Percentiles rank a stretch among this genome's conserved stretches.
Evolutionary conservation across 768 basidiomycete genomes (phyloP).

Genomic region (Mycena filopes): DNA sequence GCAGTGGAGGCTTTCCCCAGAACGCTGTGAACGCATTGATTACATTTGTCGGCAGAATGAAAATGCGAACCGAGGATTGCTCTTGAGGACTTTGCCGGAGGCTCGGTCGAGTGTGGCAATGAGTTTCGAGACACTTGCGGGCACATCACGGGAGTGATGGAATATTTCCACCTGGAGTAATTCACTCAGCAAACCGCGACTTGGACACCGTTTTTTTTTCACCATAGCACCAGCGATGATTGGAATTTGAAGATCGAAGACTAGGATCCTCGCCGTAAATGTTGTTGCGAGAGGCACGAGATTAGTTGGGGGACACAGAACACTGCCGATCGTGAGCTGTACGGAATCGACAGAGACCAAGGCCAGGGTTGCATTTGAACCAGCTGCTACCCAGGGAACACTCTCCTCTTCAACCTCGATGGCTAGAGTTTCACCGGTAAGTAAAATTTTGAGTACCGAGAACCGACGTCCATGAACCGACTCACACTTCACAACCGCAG

Average conservation of each 20-base stretch:
- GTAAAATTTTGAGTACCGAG: background rate
- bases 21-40: slow-evolving; percentile 60
- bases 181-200: background rate
- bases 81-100: slow-evolving; percentile 77
- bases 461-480: slow-evolving; percentile 3
- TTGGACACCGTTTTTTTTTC: slow-evolving; percentile 34
- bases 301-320: slow-evolving; percentile 81
- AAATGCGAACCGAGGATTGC: slow-evolving; percentile 77
- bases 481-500: slow-evolving; percentile 78
- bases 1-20: slow-evolving; percentile 88
- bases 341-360: slow-evolving; percentile 87
- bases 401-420: slow-evolving; percentile 86
- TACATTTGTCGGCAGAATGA: background rate
- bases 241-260: slow-evolving; percentile 93
- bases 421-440: slow-evolving; percentile 54
- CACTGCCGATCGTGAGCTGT: slow-evolving; percentile 87
- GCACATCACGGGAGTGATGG: slow-evolving; percentile 93
- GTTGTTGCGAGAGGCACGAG: slow-evolving; percentile 79
- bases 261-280: slow-evolving; percentile 90
- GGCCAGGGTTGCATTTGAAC: slow-evolving; percentile 88
- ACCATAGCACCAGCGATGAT: slow-evolving; percentile 90
- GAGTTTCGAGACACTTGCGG: slow-evolving; percentile 87
- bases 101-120: slow-evolving; percentile 82
- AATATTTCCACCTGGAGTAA: slow-evolving; percentile 86
- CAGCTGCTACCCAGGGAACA: slow-evolving; percentile 90